Base-by-base conservation (phyloP, 768 basidiomycete genomes). In the Hydnum rufescens region DNA sequence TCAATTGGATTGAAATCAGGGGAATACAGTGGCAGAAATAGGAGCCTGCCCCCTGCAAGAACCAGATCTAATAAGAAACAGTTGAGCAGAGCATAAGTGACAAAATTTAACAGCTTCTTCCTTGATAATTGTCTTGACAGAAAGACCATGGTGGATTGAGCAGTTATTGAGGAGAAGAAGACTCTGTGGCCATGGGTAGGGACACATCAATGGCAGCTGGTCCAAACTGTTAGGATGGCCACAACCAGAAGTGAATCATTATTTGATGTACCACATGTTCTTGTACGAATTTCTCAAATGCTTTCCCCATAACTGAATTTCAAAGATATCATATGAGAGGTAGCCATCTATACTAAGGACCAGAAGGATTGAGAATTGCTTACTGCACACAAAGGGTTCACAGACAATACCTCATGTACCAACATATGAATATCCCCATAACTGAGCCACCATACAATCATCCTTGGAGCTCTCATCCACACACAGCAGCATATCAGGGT, bases 1-100 rank as follows among this genome's bases (percentile, higher is more conserved):
- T 67, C 63, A 53, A 67, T 67, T 2, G 64, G 65, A 46, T 64
- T 67, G 26, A 67, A 57, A 49, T 67, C 64, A 2, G 62, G 67
- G 1, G 67, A 68, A 54, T 67, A 67, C 1, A 64, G 57, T 4
- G 64, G 65, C 1, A 66, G 56, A 53, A 55, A 67, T 2, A 62
- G 3, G 0, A 66, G 43, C 3, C 63, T 36, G 30, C 55, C 56
- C 5, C 60, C 66, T 62, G 36, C 13, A 43, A 42, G 18, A 25
- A 36, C n/a, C 28, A 51, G 5, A 34, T 6, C 32, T 1, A 6
- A 19, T 47, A 18, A 54, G 44, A 26, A 30, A 16, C 56, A 52
- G 34, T 26, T 5, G 13, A 25, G 18, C 5, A 26, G 13, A 28
- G 56, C 29, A 13, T 51, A n/a, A 29, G 19, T 26, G 28, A 3